Conservation (phyloP, 106 monocot genomes). For the Acanthochlamys bracteata region DNA sequence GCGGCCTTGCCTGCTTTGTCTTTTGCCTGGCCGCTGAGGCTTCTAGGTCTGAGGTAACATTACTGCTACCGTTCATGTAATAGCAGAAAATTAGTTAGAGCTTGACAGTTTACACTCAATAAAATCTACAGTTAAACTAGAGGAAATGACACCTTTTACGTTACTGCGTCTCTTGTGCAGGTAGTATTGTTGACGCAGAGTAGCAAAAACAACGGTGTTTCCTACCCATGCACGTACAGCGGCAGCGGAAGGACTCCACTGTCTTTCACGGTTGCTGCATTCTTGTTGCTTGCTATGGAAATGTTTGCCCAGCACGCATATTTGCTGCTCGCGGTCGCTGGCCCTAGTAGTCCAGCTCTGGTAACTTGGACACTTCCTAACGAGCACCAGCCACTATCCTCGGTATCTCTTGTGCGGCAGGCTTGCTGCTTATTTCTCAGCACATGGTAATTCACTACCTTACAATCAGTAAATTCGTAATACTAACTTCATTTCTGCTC, state of each 20-base stretch:
- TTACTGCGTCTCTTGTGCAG: slow-evolving; percentile 11
- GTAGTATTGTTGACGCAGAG: slow-evolving; percentile 43
- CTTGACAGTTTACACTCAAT: too few relatives aligned
- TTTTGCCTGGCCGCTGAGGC: slow-evolving; percentile 78
- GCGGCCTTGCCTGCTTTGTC: slow-evolving; percentile 59
- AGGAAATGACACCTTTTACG: background rate
- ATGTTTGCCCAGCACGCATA: slow-evolving; percentile 74
- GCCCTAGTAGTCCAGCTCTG: slow-evolving; percentile 17
- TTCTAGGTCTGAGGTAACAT: slow-evolving; percentile 61
- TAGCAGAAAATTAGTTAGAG: too few relatives aligned
- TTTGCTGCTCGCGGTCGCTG: slow-evolving; percentile 53
- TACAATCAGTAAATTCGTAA: background rate
- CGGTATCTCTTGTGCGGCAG: slow-evolving; percentile 32
- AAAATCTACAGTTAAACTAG: too few relatives aligned
- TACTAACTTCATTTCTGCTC: too few relatives aligned
- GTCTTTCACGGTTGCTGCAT: slow-evolving; percentile 45
- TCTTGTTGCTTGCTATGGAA: slow-evolving; percentile 54
- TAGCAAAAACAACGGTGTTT: slow-evolving; percentile 7
- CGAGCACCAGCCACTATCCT: slow-evolving; percentile 9
- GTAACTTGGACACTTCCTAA: slow-evolving; percentile 6
- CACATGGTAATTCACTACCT: slow-evolving; percentile 36
- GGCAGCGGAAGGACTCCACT: slow-evolving; percentile 53
- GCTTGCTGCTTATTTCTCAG: slow-evolving; percentile 57
- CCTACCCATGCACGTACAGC: slow-evolving; percentile 48
- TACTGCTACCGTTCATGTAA: background rate